Conservation (phyloP, 2,329 filamentous ascomycete species). For the Dactylellina parvicollis region DNA sequence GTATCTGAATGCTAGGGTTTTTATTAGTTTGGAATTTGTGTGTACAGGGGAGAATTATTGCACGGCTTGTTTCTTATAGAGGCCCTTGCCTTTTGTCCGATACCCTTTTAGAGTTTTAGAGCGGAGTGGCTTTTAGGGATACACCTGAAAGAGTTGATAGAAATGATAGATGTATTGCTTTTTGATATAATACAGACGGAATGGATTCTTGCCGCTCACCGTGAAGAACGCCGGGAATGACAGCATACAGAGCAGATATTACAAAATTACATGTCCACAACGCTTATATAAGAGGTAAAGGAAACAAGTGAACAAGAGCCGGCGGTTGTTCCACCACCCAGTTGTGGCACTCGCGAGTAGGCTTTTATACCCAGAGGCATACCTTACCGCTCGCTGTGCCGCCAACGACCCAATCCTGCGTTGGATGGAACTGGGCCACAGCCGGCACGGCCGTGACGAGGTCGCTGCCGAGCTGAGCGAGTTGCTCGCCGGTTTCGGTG, state of each 20-base stretch:
- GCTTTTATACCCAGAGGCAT: conserved; percentile 85
- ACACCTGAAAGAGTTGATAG: background rate
- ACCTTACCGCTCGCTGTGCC: conserved; percentile 92
- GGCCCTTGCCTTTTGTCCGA: conserved; percentile 10
- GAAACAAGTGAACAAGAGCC: too few relatives aligned
- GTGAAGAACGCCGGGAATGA: background rate
- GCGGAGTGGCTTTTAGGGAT: background rate
- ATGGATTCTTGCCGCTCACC: background rate
- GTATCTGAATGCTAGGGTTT: conserved; percentile 16
- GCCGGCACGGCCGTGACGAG: conserved; percentile 94
- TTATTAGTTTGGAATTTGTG: background rate
- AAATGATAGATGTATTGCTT: background rate
- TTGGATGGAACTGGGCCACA: conserved; percentile 88
- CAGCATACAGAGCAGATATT: background rate
- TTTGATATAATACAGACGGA: background rate
- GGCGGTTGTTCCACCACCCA: too few relatives aligned
- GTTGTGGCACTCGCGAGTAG: too few relatives aligned
- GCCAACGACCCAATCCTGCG: conserved; percentile 87
- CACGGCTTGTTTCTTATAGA: background rate
- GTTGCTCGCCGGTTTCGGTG: conserved; percentile 80
- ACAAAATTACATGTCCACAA: background rate
- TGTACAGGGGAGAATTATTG: too few relatives aligned
- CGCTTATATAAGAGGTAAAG: too few relatives aligned
- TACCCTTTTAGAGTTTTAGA: conserved; percentile 16
- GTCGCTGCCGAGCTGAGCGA: conserved; percentile 87